A percentile compares a stretch with the other conserved stretches of the same genome.
These are phyloP conservation scores for Nakaseomyces nivariensis DNA, from an alignment of 1,139 yeast genomes.

Conservation along the genomic window DNA sequence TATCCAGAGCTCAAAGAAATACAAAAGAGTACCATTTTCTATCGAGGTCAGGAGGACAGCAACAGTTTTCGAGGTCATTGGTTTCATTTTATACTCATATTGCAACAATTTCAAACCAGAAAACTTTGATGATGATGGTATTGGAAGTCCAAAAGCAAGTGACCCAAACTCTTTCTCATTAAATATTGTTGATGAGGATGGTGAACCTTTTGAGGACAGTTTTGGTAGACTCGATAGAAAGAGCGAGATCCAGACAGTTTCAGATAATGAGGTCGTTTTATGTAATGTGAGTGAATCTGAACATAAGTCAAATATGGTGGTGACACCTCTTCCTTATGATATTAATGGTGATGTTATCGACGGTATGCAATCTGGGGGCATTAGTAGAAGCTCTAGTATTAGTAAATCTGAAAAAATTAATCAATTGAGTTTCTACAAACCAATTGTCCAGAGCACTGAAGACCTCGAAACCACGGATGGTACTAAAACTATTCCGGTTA, in stretches of 20 bases:
- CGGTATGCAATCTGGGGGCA: conserved; percentile 5
- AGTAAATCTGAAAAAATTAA: conserved; percentile 12
- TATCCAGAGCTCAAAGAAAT: conserved; percentile 29
- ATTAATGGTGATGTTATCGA: conserved; percentile 15
- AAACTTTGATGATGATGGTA: conserved; percentile 13
- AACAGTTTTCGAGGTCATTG: conserved; percentile 54
- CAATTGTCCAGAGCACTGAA: conserved; percentile 25
- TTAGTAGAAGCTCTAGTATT: conserved; percentile 3
- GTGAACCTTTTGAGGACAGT: conserved; percentile 63
- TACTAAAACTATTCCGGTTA: conserved; percentile 23
- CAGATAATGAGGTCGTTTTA: conserved; percentile 59
- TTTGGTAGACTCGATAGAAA: conserved; percentile 60
- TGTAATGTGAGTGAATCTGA: conserved; percentile 36
- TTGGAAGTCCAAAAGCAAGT: conserved; percentile 13
- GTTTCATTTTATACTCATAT: conserved; percentile 40
- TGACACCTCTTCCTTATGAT: conserved; percentile 48
- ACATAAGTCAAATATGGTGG: conserved; percentile 31
- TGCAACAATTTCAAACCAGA: conserved; percentile 18
- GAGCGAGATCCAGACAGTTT: conserved; percentile 45
- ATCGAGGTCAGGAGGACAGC: conserved; percentile 39
- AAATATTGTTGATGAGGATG: conserved; percentile 71
- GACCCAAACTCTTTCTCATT: conserved; percentile 59
- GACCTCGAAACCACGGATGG: conserved; percentile 17
- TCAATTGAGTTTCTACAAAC: conserved; percentile 31
- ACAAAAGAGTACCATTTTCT: conserved; percentile 20